Conservation (phyloP, 106 monocot species). For the Acorus calamus region DNA sequence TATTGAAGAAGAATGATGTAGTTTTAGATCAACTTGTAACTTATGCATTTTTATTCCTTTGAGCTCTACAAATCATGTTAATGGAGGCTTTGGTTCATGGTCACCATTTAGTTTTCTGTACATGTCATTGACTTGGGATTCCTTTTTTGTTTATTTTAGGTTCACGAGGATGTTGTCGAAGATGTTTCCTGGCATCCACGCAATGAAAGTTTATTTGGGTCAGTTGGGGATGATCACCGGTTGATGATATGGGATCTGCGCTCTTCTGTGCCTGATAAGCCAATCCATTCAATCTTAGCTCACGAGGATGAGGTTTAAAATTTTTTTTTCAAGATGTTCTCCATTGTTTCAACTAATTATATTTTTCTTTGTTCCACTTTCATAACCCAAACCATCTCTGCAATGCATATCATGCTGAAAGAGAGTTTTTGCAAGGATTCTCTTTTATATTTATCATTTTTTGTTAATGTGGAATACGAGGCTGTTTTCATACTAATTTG, state of each 20-base stretch:
- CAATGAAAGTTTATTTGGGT: constrained; percentile 84
- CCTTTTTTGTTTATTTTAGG: constrained; percentile 25
- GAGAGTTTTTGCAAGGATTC: too few relatives aligned
- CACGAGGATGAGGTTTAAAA: constrained; percentile 67
- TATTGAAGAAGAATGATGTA: neutral
- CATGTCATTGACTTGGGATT: too few relatives aligned
- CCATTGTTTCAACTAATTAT: neutral
- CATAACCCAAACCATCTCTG: too few relatives aligned
- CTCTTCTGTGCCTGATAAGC: constrained; percentile 34
- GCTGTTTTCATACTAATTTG: neutral
- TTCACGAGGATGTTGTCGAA: constrained; percentile 63
- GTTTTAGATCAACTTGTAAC: too few relatives aligned
- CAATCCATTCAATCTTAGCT: constrained; percentile 52
- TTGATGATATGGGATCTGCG: constrained; percentile 98
- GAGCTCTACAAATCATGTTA: too few relatives aligned
- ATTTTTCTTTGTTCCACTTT: too few relatives aligned
- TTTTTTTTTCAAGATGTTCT: neutral
- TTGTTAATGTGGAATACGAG: constrained; percentile 1
- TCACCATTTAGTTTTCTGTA: neutral
- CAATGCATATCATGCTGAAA: too few relatives aligned
- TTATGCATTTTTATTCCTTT: too few relatives aligned
- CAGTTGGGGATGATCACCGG: constrained; percentile 83
- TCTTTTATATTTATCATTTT: too few relatives aligned
- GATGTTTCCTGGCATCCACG: constrained; percentile 88
- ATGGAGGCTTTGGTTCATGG: too few relatives aligned